Conservation (phyloP, 2,329 filamentous ascomycete species). For the Fusarium redolens region DNA sequence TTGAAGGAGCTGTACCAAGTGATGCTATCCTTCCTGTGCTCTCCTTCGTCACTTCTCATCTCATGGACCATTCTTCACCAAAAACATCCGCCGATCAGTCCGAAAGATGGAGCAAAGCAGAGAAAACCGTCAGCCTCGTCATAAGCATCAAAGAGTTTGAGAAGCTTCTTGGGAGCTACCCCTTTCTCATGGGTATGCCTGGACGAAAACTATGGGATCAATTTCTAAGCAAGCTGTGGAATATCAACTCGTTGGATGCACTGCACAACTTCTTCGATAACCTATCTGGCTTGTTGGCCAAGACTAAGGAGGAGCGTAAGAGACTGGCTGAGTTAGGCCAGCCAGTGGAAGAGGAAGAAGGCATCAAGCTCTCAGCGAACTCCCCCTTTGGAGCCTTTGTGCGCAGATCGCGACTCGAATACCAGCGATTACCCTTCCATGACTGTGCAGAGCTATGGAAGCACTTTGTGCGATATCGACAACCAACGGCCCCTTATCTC, state of each 20-base stretch:
- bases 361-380: constrained; percentile 73
- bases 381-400: constrained; percentile 88
- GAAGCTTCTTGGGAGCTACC: constrained; percentile 63
- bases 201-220: constrained; percentile 89
- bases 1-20: constrained; percentile 74
- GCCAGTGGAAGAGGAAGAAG: constrained; percentile 59
- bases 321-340: constrained; percentile 61
- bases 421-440: constrained; percentile 81
- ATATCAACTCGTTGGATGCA: constrained; percentile 82
- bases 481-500: constrained; percentile 76
- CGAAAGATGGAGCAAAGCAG: constrained; percentile 60
- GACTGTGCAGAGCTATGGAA: constrained; percentile 85
- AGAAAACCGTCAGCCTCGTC: constrained; percentile 63
- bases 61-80: constrained; percentile 63
- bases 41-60: constrained; percentile 80
- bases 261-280: constrained; percentile 80
- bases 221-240: constrained; percentile 85
- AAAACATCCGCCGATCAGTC: constrained; percentile 44
- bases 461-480: constrained; percentile 82
- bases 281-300: constrained; percentile 68
- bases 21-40: constrained; percentile 79
- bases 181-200: constrained; percentile 68
- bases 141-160: constrained; percentile 70
- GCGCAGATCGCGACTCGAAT: constrained; percentile 81
- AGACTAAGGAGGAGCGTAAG: constrained; percentile 70